Evolutionary conservation across 306 rosid genomes (phyloP).

Genomic region (Canavalia ensiformis): DNA sequence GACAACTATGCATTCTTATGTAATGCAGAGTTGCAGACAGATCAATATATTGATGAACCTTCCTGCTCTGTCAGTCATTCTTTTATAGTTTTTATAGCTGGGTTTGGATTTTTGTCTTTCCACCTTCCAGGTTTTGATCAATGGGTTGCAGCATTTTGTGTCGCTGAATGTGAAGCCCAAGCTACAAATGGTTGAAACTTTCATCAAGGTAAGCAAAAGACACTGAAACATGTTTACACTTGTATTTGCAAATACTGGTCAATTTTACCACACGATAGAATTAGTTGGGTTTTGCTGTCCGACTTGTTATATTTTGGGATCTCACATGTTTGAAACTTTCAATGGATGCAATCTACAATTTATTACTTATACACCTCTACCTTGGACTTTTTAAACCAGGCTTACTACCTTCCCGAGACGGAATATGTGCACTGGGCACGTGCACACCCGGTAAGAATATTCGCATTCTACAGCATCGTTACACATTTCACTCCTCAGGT

Average conservation of each 20-base stretch:
- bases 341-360: slow-evolving; percentile 24
- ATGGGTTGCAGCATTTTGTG: slow-evolving; percentile 90
- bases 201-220: slow-evolving; percentile 80
- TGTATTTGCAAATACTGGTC: slow-evolving; percentile 13
- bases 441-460: slow-evolving; percentile 79
- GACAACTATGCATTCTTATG: slow-evolving; percentile 29
- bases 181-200: slow-evolving; percentile 85
- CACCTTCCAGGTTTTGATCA: slow-evolving; percentile 87
- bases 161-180: slow-evolving; percentile 81
- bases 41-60: slow-evolving; percentile 10
- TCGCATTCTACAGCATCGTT: slow-evolving; percentile 29
- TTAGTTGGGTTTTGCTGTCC: slow-evolving; percentile 42
- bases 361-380: slow-evolving; percentile 37
- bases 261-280: slow-evolving; percentile 24
- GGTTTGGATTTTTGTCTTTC: slow-evolving; percentile 39
- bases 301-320: slow-evolving; percentile 20
- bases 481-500: too few species aligned
- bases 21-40: slow-evolving; percentile 35
- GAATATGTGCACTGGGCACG: slow-evolving; percentile 97
- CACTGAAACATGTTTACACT: slow-evolving; percentile 20
- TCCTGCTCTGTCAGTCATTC: slow-evolving; percentile 11
- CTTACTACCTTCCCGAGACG: slow-evolving; percentile 97
- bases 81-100: slow-evolving; percentile 41
- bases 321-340: slow-evolving; percentile 28
- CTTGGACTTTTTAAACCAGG: slow-evolving; percentile 64